Percentiles rank a stretch among this genome's conserved stretches.
Conservation (phyloP, 352 stramenopile genomes). For the Peronospora destructor region DNA sequence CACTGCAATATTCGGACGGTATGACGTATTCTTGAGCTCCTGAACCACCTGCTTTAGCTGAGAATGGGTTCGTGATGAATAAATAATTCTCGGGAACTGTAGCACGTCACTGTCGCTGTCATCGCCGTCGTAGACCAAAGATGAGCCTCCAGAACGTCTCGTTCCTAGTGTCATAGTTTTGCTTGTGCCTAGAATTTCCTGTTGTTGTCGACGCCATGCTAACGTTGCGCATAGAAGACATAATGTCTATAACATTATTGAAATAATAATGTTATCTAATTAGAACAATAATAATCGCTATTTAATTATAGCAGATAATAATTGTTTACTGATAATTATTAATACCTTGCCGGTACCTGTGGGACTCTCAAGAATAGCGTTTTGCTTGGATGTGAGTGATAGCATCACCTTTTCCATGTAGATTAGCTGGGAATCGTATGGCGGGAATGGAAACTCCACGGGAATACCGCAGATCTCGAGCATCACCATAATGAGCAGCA, state of each 20-base stretch:
- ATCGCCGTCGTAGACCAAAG: constrained; percentile 54
- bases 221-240: constrained; percentile 93
- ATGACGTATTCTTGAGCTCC: constrained; percentile 94
- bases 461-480: constrained; percentile 82
- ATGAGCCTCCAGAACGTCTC: constrained; percentile 5
- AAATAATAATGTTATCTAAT: no score
- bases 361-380: constrained; percentile 96
- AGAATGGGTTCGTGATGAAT: constrained; percentile 97
- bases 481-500: constrained; percentile 39
- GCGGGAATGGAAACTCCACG: constrained; percentile 95
- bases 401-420: constrained; percentile 96
- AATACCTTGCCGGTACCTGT: constrained; percentile 95
- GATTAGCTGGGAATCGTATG: constrained; percentile 94
- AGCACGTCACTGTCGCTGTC: constrained; percentile 31
- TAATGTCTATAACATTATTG: constrained; percentile 72
- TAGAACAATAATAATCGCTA: neutral
- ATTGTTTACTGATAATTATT: neutral
- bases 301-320: no score
- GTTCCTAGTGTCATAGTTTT: neutral
- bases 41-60: constrained; percentile 96
- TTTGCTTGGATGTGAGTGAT: constrained; percentile 86
- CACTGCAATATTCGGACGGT: constrained; percentile 82
- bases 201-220: constrained; percentile 86
- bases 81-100: constrained; percentile 91
- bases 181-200: constrained; percentile 39